Percentiles rank a stretch among this genome's conserved stretches.
These are phyloP conservation scores for Conringia planisiliqua DNA, from an alignment of 345 rosid species.

Conservation along the genomic window DNA sequence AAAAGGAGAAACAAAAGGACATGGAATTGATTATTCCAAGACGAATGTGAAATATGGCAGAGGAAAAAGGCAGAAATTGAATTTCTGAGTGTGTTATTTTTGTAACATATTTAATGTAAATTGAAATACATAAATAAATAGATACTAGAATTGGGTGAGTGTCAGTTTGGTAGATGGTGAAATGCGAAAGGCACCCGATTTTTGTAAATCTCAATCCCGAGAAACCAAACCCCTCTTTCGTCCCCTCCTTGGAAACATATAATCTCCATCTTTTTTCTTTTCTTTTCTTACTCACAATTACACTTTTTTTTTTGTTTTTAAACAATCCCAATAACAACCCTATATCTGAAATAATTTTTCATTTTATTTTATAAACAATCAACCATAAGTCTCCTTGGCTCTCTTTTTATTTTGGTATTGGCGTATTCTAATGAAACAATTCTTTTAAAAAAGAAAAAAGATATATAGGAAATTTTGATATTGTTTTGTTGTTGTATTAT, in stretches of 20 bases:
- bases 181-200: conserved; percentile 29
- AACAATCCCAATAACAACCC: not conserved
- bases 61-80: not conserved
- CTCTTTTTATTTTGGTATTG: not conserved
- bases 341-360: no score
- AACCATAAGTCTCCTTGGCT: not conserved
- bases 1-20: conserved; percentile 1
- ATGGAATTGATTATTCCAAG: conserved; percentile 21
- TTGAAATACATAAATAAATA: conserved; percentile 28
- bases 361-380: no score
- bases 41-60: conserved; percentile 28
- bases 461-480: not conserved
- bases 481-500: not conserved
- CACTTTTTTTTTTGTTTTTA: no score
- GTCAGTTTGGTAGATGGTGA: conserved; percentile 40
- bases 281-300: not conserved
- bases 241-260: conserved; percentile 37
- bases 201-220: conserved; percentile 34
- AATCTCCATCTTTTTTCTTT: not conserved
- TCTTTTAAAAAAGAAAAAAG: not conserved
- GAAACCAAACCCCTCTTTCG: conserved; percentile 34
- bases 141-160: conserved; percentile 31
- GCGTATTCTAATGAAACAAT: not conserved
- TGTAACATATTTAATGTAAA: conserved; percentile 32
- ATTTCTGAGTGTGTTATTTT: conserved; percentile 15